Conservation (phyloP, 257 asterid species). For the Fraxinus anomala region DNA sequence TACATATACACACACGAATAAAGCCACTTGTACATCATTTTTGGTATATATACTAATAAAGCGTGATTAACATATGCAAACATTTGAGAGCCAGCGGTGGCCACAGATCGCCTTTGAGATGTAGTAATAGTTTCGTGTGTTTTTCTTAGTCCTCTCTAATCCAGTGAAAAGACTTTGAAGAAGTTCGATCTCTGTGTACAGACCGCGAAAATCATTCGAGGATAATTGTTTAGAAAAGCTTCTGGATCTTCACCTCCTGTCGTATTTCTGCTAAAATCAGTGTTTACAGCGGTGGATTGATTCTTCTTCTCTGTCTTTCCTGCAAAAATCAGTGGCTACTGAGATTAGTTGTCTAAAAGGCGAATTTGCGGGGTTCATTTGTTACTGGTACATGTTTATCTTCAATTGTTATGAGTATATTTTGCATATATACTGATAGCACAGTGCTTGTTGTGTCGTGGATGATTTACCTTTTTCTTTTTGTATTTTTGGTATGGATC, state of each 20-base stretch:
- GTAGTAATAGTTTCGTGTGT: not conserved
- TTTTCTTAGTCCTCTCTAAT: not conserved
- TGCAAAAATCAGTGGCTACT: not conserved
- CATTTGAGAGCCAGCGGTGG: not conserved
- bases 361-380: not conserved
- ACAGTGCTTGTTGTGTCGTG: not conserved
- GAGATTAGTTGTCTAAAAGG: not conserved
- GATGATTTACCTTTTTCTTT: not conserved
- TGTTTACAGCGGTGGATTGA: not conserved
- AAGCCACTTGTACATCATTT: too few relatives aligned
- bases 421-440: too few relatives aligned
- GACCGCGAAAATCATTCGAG: not conserved
- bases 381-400: not conserved
- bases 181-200: not conserved
- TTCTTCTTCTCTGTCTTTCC: not conserved
- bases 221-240: not conserved
- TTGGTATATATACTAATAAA: too few relatives aligned
- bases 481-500: not conserved
- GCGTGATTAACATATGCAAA: too few relatives aligned
- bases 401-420: too few relatives aligned
- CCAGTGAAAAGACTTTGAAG: not conserved
- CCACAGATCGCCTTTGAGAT: not conserved
- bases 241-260: constrained; percentile 4
- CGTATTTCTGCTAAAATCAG: not conserved
- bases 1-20: not conserved